Evolutionary conservation across 306 rosid genomes (phyloP).

Genomic region (Rosa rugosa): DNA sequence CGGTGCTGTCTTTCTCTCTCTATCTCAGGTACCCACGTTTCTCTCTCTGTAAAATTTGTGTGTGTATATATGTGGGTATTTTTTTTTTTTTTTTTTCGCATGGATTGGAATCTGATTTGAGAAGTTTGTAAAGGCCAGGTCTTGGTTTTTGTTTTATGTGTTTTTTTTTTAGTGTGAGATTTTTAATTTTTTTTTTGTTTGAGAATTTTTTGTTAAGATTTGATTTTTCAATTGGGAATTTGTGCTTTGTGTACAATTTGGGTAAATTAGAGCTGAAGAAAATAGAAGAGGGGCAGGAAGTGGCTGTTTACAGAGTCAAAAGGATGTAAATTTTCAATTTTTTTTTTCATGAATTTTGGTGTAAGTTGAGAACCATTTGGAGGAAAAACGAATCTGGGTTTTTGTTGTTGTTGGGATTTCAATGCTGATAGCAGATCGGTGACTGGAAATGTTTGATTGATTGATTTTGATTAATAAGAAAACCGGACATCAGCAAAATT

Average conservation of each 20-base stretch:
- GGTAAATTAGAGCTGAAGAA: background rate
- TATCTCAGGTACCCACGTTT: background rate
- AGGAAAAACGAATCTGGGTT: constrained; percentile 24
- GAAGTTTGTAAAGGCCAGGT: background rate
- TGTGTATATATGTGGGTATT: background rate
- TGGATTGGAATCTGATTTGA: constrained; percentile 12
- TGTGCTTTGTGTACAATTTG: background rate
- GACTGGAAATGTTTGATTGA: constrained; percentile 24
- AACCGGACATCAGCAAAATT: background rate
- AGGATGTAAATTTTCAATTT: background rate
- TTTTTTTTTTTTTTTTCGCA: background rate
- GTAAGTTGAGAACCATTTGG: constrained; percentile 12
- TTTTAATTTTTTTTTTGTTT: background rate
- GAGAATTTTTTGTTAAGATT: background rate
- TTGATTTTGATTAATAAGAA: constrained; percentile 22
- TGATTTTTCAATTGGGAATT: background rate
- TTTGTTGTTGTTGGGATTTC: constrained; percentile 9
- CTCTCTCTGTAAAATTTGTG: background rate
- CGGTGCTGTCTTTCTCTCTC: constrained; percentile 16
- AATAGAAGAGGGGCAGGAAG: background rate
- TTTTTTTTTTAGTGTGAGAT: background rate
- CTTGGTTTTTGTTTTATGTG: background rate
- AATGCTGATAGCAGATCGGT: constrained; percentile 46
- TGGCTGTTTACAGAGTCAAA: background rate
- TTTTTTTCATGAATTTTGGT: constrained; percentile 1